Evolutionary conservation across 2,329 filamentous ascomycete species (phyloP).

Genomic region (Ceratocystis huliohia): DNA sequence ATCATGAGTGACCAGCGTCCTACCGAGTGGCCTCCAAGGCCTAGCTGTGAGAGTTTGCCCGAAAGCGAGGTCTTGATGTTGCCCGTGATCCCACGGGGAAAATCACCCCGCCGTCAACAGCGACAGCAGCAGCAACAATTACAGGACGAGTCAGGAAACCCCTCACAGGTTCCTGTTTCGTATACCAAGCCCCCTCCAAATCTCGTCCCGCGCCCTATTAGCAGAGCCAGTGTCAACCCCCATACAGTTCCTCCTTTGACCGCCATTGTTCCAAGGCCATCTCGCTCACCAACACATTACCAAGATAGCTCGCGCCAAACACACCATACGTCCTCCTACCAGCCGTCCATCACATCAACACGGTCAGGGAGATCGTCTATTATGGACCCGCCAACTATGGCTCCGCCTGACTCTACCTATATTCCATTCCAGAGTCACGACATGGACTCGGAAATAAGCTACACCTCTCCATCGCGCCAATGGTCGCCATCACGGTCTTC

Average conservation of each 20-base stretch:
- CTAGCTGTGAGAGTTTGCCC: slow-evolving; percentile 13
- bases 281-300: slow-evolving; percentile 33
- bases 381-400: slow-evolving; percentile 47
- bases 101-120: slow-evolving; percentile 27
- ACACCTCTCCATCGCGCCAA: slow-evolving; percentile 41
- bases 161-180: slow-evolving; percentile 10
- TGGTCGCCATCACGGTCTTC: slow-evolving; percentile 44
- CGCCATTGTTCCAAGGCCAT: slow-evolving; percentile 23
- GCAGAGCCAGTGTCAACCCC: slow-evolving; percentile 9
- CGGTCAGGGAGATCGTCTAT: slow-evolving; percentile 38
- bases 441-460: slow-evolving; percentile 25
- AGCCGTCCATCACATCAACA: slow-evolving; percentile 39
- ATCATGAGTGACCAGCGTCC: slow-evolving; percentile 9
- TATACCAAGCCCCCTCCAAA: background rate
- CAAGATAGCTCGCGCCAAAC: slow-evolving; percentile 35
- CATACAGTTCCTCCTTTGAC: background rate
- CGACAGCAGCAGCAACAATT: background rate
- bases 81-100: slow-evolving; percentile 40
- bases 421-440: slow-evolving; percentile 41
- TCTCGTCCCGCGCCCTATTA: slow-evolving; percentile 7
- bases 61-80: slow-evolving; percentile 27
- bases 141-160: background rate
- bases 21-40: slow-evolving; percentile 15
- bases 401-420: slow-evolving; percentile 52
- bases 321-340: slow-evolving; percentile 32